Evolutionary conservation across 2,329 filamentous ascomycete species (phyloP), one percentile per base, ranked within the genome.

Genomic region (Xylaria digitata): DNA sequence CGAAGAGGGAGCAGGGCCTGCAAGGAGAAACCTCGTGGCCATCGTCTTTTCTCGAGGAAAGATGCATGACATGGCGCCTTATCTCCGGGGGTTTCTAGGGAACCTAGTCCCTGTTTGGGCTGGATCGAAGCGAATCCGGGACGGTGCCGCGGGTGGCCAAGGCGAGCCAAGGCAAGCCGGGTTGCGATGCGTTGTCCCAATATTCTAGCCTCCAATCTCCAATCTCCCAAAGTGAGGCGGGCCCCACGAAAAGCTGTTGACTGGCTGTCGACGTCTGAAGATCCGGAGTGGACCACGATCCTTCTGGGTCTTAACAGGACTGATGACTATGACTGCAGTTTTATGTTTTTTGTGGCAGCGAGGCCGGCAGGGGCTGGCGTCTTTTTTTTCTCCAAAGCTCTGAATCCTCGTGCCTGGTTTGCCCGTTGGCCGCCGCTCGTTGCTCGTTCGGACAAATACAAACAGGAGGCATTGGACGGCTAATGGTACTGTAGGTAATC

Each of bases 161-260:
- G 58, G 46, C 53, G 43, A 56, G 57, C 57, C 67, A 63, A 48
- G 66, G 68, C 56, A 66, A 63, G 74, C 71, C 73, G 72, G 72
- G 65, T 69, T 63, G 74, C 65, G 67, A 74, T 75, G 73, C 67
- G 73, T 72, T 75, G 74, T 74, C 66, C 63, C 64, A 46, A 62
- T 73, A 21, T 55, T 42, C 53, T 45, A 55, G 53, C 26, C 65
- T 61, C 68, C 67, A 69, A 69, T 57, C 61, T 61, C 55, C 55
- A 53, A 59, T 63, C 46, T 54, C 52, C 59, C 68, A 71, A 69
- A 76, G 75, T 77, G 75, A 76, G 74, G 75, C 75, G 75, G 66
- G 60, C 65, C 70, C 68, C 71, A 68, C 63, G 68, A 64, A 67
- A 64, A 59, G 69, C 68, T 26, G 68, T 75, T 70, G 73, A 77